Evolutionary conservation across 75 land plant species (phyloP), one percentile per base, ranked within the genome.

Genomic region (Gnetum montanum): DNA sequence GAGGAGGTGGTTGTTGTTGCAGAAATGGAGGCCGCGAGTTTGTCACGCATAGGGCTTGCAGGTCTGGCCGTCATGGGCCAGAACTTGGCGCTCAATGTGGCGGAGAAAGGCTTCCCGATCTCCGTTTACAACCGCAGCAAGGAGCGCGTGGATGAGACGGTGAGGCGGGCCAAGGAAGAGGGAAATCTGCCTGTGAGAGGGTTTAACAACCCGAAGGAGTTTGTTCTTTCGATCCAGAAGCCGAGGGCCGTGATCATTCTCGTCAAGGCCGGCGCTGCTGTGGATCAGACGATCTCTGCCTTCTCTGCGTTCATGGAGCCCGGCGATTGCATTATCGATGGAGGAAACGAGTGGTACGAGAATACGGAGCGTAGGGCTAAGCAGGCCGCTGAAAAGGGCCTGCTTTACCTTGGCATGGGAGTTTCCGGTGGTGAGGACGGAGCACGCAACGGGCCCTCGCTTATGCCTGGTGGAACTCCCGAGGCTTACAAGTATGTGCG

Each of bases 331-430:
- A 75, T 83, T 31, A 62, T 83, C 34, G 86, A 83, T 35, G 86
- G 86, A 1, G 86, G 86, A 8, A 83, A 83, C 55, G 84, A 83
- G 55, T 83, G 86, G 86, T 83, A 83, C 53, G 69, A 80, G 72
- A 83, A 83, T 58, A 83, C 86, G 27, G 86, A 83, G 70, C 59
- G 86, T 16, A 48, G 86, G 7, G 75, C 74, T 18, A 33, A 49
- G 24, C 45, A 51, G 18, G 73, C 43, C 33, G 29, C 61, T 19
- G 43, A 45, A 1, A 50, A 49, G 59, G 84, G 84, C 0, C 34
- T 83, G 13, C 66, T 83, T 7, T 83, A 83, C 44, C 54, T 83
- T 26, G 86, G 86, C 7, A 83, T 83, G 86, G 86, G 86, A 4
- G 83, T 83, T 2, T 80, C 84, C 19, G 86, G 86, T 0, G 86